Evolutionary conservation across 1,139 yeast species (phyloP).

Genomic region (Kodamaea anthophila): DNA sequence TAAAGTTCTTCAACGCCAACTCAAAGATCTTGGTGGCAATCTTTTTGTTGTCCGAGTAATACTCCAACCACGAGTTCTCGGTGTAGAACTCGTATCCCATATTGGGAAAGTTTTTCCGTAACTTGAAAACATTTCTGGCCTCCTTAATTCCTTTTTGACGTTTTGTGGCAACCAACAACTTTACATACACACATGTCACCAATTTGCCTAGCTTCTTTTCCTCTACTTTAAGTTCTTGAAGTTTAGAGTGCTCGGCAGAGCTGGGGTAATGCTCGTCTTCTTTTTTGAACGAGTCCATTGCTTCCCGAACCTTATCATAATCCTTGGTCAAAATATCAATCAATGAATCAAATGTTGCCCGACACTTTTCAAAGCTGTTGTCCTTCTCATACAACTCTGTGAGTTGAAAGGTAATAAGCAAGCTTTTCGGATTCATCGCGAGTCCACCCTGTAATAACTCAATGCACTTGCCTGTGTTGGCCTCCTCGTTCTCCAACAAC

Average conservation of each 20-base stretch:
- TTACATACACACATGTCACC: slow-evolving; percentile 48
- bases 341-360: slow-evolving; percentile 44
- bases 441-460: slow-evolving; percentile 52
- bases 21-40: slow-evolving; percentile 77
- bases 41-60: slow-evolving; percentile 56
- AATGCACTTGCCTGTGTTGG: slow-evolving; percentile 26
- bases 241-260: slow-evolving; percentile 21
- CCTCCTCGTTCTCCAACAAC: slow-evolving; percentile 28
- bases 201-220: slow-evolving; percentile 25
- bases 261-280: slow-evolving; percentile 15
- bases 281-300: slow-evolving; percentile 11
- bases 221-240: slow-evolving; percentile 17
- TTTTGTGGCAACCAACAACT: slow-evolving; percentile 56
- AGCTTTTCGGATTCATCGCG: slow-evolving; percentile 64
- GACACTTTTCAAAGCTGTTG: slow-evolving; percentile 47
- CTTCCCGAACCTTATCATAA: slow-evolving; percentile 19
- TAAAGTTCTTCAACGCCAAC: slow-evolving; percentile 51
- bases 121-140: slow-evolving; percentile 64
- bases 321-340: slow-evolving; percentile 35
- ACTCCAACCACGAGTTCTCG: slow-evolving; percentile 81
- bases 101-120: slow-evolving; percentile 42
- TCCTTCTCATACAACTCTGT: slow-evolving; percentile 68
- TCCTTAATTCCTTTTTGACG: slow-evolving; percentile 63
- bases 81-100: slow-evolving; percentile 73
- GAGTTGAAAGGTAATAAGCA: slow-evolving; percentile 58